Evolutionary conservation across 1,139 yeast species (phyloP).

Genomic region (Pichia sp.): DNA sequence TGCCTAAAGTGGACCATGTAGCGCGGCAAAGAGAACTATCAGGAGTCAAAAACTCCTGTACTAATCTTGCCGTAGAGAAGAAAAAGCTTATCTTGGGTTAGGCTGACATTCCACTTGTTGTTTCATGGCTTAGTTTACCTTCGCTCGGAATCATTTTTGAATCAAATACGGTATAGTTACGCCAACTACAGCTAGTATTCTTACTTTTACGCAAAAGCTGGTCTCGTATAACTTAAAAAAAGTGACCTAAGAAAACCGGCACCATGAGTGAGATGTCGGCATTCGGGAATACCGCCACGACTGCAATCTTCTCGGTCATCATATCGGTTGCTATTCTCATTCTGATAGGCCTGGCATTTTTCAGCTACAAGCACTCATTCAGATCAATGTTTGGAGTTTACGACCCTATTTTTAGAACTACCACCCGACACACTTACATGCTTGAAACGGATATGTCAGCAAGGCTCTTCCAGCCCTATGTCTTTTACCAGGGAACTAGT

Average conservation of each 20-base stretch:
- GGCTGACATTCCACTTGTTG: background rate
- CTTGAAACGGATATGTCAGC: conserved; percentile 19
- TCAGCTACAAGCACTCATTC: conserved; percentile 55
- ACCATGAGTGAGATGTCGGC: conserved; percentile 2
- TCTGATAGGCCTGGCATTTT: conserved; percentile 51
- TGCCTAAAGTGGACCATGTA: background rate
- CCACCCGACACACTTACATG: conserved; percentile 23
- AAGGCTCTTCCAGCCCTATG: conserved; percentile 13
- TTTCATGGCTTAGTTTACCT: background rate
- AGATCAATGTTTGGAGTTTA: conserved; percentile 54
- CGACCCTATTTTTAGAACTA: conserved; percentile 31
- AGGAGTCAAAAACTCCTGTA: background rate
- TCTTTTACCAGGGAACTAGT: conserved; percentile 9
- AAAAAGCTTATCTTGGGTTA: background rate
- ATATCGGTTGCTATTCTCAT: conserved; percentile 58
- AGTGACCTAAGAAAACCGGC: background rate
- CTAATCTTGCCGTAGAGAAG: no score
- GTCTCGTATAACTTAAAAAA: background rate
- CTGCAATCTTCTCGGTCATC: conserved; percentile 59
- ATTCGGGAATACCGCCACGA: conserved; percentile 43
- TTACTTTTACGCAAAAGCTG: background rate
- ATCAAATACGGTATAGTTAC: background rate
- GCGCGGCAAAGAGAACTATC: background rate
- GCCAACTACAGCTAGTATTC: background rate
- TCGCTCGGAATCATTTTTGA: background rate